Evolutionary conservation across 441 rosid species (phyloP).

Genomic region (Bruguiera hainesii): DNA sequence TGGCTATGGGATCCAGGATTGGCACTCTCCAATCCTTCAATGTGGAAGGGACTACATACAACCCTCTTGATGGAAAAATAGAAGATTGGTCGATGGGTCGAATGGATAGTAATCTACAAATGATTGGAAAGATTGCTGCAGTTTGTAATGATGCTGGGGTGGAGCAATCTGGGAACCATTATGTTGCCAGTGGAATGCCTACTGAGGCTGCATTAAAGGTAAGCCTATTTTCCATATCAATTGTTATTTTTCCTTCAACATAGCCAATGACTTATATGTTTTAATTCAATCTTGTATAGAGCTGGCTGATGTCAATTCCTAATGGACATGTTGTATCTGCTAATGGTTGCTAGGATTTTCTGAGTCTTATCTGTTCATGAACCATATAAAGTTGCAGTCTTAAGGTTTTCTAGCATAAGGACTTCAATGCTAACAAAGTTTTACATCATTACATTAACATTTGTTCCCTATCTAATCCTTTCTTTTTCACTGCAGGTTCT

Average conservation of each 20-base stretch:
- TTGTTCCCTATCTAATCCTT: not conserved
- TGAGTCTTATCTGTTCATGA: conserved; percentile 10
- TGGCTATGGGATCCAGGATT: conserved; percentile 69
- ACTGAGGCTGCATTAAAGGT: conserved; percentile 97
- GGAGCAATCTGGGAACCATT: conserved; percentile 59
- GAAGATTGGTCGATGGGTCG: conserved; percentile 61
- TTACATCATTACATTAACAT: conserved; percentile 3
- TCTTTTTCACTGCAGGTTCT: conserved; percentile 49
- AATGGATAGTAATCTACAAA: conserved; percentile 85
- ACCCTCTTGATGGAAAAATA: conserved; percentile 78
- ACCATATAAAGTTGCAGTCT: conserved; percentile 1
- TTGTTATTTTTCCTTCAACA: too few species aligned
- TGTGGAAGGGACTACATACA: conserved; percentile 75
- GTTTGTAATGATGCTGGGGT: conserved; percentile 79
- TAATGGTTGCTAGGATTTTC: not conserved
- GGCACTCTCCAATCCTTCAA: conserved; percentile 68
- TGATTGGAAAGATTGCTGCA: conserved; percentile 82
- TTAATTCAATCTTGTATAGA: too few species aligned
- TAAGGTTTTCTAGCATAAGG: not conserved
- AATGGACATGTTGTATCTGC: too few species aligned
- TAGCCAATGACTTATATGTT: too few species aligned
- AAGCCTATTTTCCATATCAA: conserved; percentile 12
- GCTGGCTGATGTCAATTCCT: too few species aligned
- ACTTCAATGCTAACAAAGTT: not conserved
- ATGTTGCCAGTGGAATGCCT: conserved; percentile 69